Evolutionary conservation across 371 early-diverging fungal genomes (phyloP).

Genomic region (Parasitella parasitica): DNA sequence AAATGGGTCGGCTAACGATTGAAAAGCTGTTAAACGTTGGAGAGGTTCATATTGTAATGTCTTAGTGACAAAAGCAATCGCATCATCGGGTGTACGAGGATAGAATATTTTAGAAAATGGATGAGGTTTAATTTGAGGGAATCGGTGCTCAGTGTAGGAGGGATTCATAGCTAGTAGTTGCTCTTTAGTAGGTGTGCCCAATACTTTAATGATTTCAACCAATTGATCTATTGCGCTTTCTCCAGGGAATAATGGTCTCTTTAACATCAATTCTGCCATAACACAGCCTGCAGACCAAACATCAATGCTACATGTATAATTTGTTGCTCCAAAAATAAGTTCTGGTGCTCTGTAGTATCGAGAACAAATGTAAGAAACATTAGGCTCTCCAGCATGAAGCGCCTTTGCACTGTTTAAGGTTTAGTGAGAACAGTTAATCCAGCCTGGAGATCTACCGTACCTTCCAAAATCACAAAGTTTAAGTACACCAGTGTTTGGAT

Average conservation of each 20-base stretch:
- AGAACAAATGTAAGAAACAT: slow-evolving; percentile 98
- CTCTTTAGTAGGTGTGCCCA: slow-evolving; percentile 98
- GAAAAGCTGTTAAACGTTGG: slow-evolving; percentile 87
- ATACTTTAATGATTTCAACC: slow-evolving; percentile 98
- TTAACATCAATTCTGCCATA: slow-evolving; percentile 98
- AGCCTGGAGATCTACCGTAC: slow-evolving; percentile 25
- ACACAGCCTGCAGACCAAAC: slow-evolving; percentile 99
- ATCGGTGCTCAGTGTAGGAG: slow-evolving; percentile 96
- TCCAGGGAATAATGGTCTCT: slow-evolving; percentile 97
- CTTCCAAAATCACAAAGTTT: slow-evolving; percentile 99
- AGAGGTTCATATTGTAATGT: slow-evolving; percentile 95
- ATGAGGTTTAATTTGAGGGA: slow-evolving; percentile 94
- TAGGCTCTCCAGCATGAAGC: slow-evolving; percentile 90
- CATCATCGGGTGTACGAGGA: slow-evolving; percentile 79
- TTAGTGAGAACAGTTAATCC: not conserved
- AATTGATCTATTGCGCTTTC: slow-evolving; percentile 99
- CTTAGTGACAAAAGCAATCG: slow-evolving; percentile 85
- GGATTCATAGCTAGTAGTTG: slow-evolving; percentile 96
- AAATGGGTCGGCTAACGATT: slow-evolving; percentile 94
- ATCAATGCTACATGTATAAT: slow-evolving; percentile 91
- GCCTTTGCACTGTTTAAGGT: slow-evolving; percentile 94
- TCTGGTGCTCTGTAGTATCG: slow-evolving; percentile 99
- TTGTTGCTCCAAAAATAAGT: slow-evolving; percentile 95
- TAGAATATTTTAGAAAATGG: slow-evolving; percentile 86
- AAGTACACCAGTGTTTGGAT: slow-evolving; percentile 85